Percentiles rank a stretch among this genome's conserved stretches.
Conservation (phyloP, 768 basidiomycete genomes). For the Rhodotorula graminis region DNA sequence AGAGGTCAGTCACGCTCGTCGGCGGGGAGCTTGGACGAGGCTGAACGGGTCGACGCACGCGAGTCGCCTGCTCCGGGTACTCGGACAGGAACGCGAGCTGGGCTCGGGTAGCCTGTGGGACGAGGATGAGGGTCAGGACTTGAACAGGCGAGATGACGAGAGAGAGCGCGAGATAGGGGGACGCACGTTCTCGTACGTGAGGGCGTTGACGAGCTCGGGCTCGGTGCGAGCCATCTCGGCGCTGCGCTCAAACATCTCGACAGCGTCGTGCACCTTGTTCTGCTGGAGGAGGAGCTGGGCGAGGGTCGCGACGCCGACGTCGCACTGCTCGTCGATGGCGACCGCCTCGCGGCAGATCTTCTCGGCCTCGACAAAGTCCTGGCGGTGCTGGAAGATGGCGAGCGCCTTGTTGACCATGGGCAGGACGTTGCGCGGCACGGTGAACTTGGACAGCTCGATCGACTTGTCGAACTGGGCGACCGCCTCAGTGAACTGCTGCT, state of each 20-base stretch:
- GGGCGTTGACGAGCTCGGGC: constrained; percentile 60
- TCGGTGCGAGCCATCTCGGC: constrained; percentile 83
- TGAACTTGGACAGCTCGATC: constrained; percentile 75
- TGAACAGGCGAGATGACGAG: too few species aligned
- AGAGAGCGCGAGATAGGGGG: too few species aligned
- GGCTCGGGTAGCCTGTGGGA: constrained; percentile 60
- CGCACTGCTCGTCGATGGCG: constrained; percentile 82
- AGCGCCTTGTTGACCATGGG: constrained; percentile 98
- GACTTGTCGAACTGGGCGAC: constrained; percentile 89
- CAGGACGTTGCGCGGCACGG: constrained; percentile 63
- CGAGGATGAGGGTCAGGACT: too few species aligned
- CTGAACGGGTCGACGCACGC: too few species aligned
- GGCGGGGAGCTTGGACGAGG: neutral
- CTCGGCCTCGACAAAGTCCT: constrained; percentile 78
- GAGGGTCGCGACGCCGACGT: constrained; percentile 90
- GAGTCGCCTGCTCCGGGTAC: constrained; percentile 56
- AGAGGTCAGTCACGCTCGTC: neutral
- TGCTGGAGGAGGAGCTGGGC: constrained; percentile 90
- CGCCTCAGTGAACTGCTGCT: constrained; percentile 71
- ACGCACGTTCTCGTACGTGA: constrained; percentile 39
- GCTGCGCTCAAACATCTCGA: constrained; percentile 78
- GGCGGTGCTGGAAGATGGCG: constrained; percentile 90
- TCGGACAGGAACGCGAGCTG: constrained; percentile 77
- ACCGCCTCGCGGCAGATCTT: constrained; percentile 82
- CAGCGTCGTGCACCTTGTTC: constrained; percentile 76